These are phyloP conservation scores for Corylus americana DNA, from an alignment of 306 rosid genomes.

Conservation along the genomic window DNA sequence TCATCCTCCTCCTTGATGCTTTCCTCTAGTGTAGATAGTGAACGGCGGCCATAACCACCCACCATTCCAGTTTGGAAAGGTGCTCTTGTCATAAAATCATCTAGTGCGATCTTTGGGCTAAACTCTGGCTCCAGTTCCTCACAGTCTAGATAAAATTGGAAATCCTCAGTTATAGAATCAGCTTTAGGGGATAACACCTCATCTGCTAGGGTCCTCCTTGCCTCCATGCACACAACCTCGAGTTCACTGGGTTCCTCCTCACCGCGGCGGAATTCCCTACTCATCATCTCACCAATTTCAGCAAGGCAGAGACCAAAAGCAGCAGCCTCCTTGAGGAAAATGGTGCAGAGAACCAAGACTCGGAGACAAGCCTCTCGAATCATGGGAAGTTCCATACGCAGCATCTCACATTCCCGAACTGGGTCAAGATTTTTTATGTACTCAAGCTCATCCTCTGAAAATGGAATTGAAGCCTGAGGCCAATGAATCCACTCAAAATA, in stretches of 20 bases:
- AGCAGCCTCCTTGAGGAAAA: constrained; percentile 87
- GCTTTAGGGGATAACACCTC: constrained; percentile 61
- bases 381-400: constrained; percentile 83
- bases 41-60: constrained; percentile 48
- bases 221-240: constrained; percentile 88
- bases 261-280: constrained; percentile 74
- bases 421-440: constrained; percentile 71
- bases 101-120: constrained; percentile 31
- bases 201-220: constrained; percentile 65
- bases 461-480: constrained; percentile 98
- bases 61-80: constrained; percentile 48
- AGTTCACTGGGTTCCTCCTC: constrained; percentile 98
- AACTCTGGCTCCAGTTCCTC: constrained; percentile 53
- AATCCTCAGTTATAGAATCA: constrained; percentile 53
- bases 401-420: constrained; percentile 64
- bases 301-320: constrained; percentile 77
- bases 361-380: constrained; percentile 93
- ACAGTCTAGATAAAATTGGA: constrained; percentile 67
- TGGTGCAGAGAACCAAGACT: constrained; percentile 86
- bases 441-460: constrained; percentile 85
- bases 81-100: constrained; percentile 41
- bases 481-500: constrained; percentile 99
- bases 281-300: constrained; percentile 99
- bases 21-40: constrained; percentile 80
- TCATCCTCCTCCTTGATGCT: constrained; percentile 78